These are phyloP conservation scores for Hemileccinum rubropunctum DNA, from an alignment of 768 basidiomycete genomes.

Conservation along the genomic window DNA sequence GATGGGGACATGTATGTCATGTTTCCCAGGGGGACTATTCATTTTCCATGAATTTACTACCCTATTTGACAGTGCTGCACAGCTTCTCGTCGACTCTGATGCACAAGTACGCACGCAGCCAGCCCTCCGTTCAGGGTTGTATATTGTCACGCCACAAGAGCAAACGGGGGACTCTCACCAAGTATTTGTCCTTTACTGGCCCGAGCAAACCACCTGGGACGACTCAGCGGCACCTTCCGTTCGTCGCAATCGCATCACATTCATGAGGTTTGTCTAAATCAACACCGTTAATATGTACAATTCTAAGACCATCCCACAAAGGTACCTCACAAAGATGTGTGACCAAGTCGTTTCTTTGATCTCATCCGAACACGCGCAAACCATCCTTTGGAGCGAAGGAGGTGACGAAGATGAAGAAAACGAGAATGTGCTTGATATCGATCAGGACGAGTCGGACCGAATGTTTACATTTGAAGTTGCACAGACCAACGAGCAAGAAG, in stretches of 20 bases:
- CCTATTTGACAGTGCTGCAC: constrained; percentile 4
- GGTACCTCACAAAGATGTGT: constrained; percentile 58
- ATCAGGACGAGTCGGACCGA: constrained; percentile 43
- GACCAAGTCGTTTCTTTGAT: constrained; percentile 55
- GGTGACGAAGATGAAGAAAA: constrained; percentile 26
- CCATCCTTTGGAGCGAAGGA: constrained; percentile 45
- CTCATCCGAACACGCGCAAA: constrained; percentile 43
- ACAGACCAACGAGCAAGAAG: constrained; percentile 55
- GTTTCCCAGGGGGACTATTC: no score
- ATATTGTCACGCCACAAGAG: constrained; percentile 12
- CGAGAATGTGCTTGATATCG: constrained; percentile 27
- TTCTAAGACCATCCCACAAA: constrained; percentile 11
- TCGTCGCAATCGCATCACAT: constrained; percentile 52
- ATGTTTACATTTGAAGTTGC: constrained; percentile 53
- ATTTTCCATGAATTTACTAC: neutral
- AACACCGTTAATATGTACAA: neutral
- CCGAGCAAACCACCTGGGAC: constrained; percentile 57
- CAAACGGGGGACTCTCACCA: constrained; percentile 11
- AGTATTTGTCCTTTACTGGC: constrained; percentile 59
- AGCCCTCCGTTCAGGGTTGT: constrained; percentile 21
- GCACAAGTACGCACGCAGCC: constrained; percentile 3
- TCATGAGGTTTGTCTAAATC: constrained; percentile 48
- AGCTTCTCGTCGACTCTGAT: constrained; percentile 15
- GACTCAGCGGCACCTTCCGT: constrained; percentile 45
- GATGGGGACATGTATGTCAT: constrained; percentile 39